Evolutionary conservation across 1,139 yeast species (phyloP), one percentile per base, ranked within the genome.

Genomic region (Candida sanyaensis): DNA sequence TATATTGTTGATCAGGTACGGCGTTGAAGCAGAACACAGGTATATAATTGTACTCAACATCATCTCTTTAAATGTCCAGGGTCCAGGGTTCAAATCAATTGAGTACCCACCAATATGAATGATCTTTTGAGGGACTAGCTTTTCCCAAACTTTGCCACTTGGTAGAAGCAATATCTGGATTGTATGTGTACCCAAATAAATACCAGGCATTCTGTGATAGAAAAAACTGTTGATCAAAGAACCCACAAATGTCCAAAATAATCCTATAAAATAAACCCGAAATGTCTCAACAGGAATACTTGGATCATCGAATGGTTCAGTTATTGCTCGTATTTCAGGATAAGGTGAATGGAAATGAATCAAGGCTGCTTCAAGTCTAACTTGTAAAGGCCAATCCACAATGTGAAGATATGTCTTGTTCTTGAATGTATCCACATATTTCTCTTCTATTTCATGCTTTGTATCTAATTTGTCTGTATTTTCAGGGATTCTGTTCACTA

Each of bases 11-110:
- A 74, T 62, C 56, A 73, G 73, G 50, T 75, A 75, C 0, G 80
- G 80, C 0, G 77, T 70, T 1, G 75, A 73, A 7, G 73, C 64
- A 1, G 79, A 74, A 50, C 79, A 74, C 61, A 69, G 71, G 50
- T 73, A 75, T 24, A 75, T 75, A 37, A 75, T 75, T 1, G 79
- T 68, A 26, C 71, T 60, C 64, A 75, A 46, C 83, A 83, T 80
- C 68, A 86, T 89, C 60, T 86, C 93, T 62, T 86, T 86, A 56
- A 69, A 74, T 33, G 77, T 70, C 88, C 89, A 86, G 6, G 71
- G 71, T 0, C 80, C 79, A 2, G 78, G 77, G 50, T 75, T 75
- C 31, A 75, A 52, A 40, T 71, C 65, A 31, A 70, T 46, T 1
- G 45, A 29, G 12, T 50, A 44, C 0, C 71, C 68, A 2, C 64